phyloP scores from a whole-genome alignment of 768 basidiomycete genomes.

The Lentinula detonsa region DNA sequence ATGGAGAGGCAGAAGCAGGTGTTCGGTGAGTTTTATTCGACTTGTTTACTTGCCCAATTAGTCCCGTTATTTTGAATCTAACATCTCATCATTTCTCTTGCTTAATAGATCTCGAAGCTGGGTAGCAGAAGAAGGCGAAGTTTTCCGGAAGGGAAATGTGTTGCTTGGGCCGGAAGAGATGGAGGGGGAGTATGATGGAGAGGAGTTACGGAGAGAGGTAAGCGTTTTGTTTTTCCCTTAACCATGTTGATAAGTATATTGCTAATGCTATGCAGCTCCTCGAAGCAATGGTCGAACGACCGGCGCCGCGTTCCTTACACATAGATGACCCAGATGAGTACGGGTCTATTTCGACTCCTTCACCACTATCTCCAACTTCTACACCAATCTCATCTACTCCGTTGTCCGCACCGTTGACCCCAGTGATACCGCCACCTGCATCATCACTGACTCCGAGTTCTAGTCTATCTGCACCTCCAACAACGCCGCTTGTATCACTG shows the following conservation, averaged over 20 bases:
- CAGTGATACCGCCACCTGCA: not conserved
- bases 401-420: not conserved
- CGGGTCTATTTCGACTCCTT: constrained; percentile 5
- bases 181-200: constrained; percentile 85
- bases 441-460: not conserved
- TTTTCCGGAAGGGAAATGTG: constrained; percentile 86
- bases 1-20: not conserved
- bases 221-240: constrained; percentile 9
- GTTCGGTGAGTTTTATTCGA: not conserved
- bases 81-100: not conserved
- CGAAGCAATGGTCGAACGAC: constrained; percentile 81
- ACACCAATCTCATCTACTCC: not conserved
- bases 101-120: constrained; percentile 61
- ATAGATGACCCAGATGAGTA: constrained; percentile 32
- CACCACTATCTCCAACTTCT: not conserved
- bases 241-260: not conserved
- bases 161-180: constrained; percentile 80
- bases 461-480: no score
- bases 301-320: constrained; percentile 64
- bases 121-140: constrained; percentile 94
- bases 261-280: constrained; percentile 47
- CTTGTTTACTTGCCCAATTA: no score
- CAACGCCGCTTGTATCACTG: no score
- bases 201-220: constrained; percentile 80
- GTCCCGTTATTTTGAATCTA: no score